A percentile compares a stretch with the other conserved stretches of the same genome.
Evolutionary conservation across 257 asterid genomes (phyloP).

Genomic region (Nicotiana noctiflora): DNA sequence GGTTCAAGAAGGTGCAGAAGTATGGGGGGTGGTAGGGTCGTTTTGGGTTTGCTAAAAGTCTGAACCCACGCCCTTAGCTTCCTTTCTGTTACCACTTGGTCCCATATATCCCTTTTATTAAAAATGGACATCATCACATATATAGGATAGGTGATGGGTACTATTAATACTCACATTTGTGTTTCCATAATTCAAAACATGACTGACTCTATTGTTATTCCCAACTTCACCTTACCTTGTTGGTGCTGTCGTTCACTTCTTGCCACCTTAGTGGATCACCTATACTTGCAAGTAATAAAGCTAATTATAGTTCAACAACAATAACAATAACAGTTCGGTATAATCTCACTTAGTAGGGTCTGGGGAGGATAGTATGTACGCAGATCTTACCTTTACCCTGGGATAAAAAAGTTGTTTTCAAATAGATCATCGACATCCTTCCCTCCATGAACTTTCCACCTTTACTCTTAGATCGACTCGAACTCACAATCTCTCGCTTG

Average conservation of each 20-base stretch:
- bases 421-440: too few relatives aligned
- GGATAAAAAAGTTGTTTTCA: too few relatives aligned
- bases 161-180: not conserved
- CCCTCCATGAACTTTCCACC: too few relatives aligned
- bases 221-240: not conserved
- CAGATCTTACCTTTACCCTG: too few relatives aligned
- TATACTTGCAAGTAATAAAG: not conserved
- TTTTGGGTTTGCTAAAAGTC: constrained; percentile 30
- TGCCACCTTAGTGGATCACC: not conserved
- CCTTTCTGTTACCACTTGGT: constrained; percentile 15
- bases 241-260: not conserved
- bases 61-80: constrained; percentile 25
- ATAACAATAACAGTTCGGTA: too few relatives aligned
- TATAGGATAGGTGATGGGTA: not conserved
- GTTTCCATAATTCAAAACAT: not conserved
- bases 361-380: too few relatives aligned
- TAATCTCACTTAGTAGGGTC: too few relatives aligned
- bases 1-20: constrained; percentile 38
- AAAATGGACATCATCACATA: not conserved
- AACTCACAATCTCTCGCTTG: too few relatives aligned
- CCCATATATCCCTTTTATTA: constrained; percentile 10
- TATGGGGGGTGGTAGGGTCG: constrained; percentile 41
- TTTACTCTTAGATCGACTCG: too few relatives aligned
- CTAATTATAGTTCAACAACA: not conserved
- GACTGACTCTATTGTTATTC: not conserved